Percentiles rank a stretch among this genome's conserved stretches.
These are phyloP conservation scores for Athelia sp. DNA, from an alignment of 1,284 basidiomycete genomes.

Conservation along the genomic window DNA sequence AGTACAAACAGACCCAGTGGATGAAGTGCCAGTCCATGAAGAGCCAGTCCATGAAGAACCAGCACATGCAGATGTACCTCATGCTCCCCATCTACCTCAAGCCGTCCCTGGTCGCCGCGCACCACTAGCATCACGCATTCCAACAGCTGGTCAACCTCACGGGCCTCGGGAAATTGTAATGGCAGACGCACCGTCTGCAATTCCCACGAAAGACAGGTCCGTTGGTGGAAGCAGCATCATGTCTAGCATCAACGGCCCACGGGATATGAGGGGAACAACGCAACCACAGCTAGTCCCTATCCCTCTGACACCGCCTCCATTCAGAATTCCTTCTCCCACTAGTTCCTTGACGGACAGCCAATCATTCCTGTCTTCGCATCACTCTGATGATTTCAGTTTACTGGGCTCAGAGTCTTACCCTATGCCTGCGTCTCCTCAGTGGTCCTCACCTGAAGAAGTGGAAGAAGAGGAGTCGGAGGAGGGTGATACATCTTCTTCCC, in stretches of 20 bases:
- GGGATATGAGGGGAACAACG: constrained; percentile 8
- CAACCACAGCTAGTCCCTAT: constrained; percentile 20
- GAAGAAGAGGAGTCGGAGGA: too few species aligned
- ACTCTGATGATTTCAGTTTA: constrained; percentile 62
- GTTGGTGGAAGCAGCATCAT: constrained; percentile 28
- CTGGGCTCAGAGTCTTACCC: constrained; percentile 21
- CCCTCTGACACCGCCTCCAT: constrained; percentile 36
- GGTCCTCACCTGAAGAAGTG: neutral
- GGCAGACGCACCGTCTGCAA: constrained; percentile 16
- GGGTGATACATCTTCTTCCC: constrained; percentile 7
- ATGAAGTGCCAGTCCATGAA: too few species aligned
- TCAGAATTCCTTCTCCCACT: constrained; percentile 30
- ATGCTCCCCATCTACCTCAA: too few species aligned
- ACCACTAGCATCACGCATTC: neutral
- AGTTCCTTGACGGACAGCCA: constrained; percentile 45
- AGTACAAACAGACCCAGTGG: too few species aligned
- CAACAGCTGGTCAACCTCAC: neutral
- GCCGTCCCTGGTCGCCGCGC: neutral
- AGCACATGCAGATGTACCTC: too few species aligned
- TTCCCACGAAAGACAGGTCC: constrained; percentile 35
- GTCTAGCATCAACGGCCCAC: neutral
- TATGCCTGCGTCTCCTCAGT: constrained; percentile 4
- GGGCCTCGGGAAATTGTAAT: constrained; percentile 10
- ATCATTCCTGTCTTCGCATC: constrained; percentile 69
- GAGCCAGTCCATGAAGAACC: too few species aligned